Conservation (phyloP, 345 rosid species). For the Boechera divaricarpa region DNA sequence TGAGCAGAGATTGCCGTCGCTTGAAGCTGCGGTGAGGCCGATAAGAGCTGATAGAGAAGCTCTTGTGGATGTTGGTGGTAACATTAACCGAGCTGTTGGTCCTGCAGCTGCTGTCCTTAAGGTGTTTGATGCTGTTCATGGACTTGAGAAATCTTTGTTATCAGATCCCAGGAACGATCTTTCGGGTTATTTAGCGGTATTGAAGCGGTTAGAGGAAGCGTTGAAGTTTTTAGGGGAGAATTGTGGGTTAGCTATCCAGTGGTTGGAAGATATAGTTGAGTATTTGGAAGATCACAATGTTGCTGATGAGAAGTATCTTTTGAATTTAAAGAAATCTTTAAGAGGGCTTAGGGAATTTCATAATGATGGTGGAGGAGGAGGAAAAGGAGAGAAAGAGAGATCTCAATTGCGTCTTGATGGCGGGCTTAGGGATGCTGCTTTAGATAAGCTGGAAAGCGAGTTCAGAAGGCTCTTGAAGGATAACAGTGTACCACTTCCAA, state of each 20-base stretch:
- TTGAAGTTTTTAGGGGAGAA: conserved; percentile 88
- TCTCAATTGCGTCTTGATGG: conserved; percentile 66
- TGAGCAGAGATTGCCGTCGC: conserved; percentile 69
- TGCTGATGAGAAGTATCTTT: conserved; percentile 79
- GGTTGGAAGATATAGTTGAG: conserved; percentile 99
- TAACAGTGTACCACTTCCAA: conserved; percentile 85
- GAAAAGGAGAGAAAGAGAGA: conserved; percentile 35
- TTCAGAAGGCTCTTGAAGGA: conserved; percentile 77
- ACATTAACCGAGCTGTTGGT: conserved; percentile 96
- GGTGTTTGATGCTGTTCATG: conserved; percentile 98
- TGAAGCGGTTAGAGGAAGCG: conserved; percentile 93
- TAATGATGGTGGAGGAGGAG: conserved; percentile 32
- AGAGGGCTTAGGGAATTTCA: conserved; percentile 68
- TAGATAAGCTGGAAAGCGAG: conserved; percentile 81
- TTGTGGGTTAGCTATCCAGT: conserved; percentile 94
- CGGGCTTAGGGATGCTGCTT: conserved; percentile 83
- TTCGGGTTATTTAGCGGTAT: conserved; percentile 79
- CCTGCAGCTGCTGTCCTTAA: conserved; percentile 99
- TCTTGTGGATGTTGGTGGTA: conserved; percentile 80
- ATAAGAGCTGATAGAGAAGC: conserved; percentile 94
- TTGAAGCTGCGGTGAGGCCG: conserved; percentile 89
- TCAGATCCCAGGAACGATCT: conserved; percentile 88
- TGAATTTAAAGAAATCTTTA: conserved; percentile 68
- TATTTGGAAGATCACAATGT: conserved; percentile 83
- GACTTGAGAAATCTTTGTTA: conserved; percentile 83